These are phyloP conservation scores for Suillus plorans DNA, from an alignment of 768 basidiomycete genomes.

Conservation along the genomic window DNA sequence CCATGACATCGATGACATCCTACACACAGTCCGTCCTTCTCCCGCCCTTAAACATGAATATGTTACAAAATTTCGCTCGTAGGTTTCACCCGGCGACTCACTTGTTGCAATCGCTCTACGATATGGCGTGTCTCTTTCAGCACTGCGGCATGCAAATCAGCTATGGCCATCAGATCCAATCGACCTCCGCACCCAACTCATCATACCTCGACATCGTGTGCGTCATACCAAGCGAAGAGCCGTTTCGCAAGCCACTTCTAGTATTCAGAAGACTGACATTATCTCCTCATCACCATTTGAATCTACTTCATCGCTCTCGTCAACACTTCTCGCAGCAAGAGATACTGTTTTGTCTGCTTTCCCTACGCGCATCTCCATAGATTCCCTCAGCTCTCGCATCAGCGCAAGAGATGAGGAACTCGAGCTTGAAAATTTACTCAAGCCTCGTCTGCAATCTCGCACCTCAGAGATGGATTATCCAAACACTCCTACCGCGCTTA, in stretches of 20 bases:
- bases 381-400: conserved; percentile 28
- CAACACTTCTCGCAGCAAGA: conserved; percentile 22
- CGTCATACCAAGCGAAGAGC: conserved; percentile 9
- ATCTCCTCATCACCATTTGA: neutral
- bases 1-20: neutral
- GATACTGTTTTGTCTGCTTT: conserved; percentile 23
- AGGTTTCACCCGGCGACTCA: conserved; percentile 78
- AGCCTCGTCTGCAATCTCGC: neutral
- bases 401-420: conserved; percentile 27
- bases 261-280: neutral
- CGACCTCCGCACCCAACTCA: conserved; percentile 78
- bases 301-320: conserved; percentile 12
- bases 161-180: conserved; percentile 94
- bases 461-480: neutral
- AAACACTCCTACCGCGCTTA: neutral
- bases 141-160: conserved; percentile 85
- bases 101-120: conserved; percentile 85
- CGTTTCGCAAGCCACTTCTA: neutral
- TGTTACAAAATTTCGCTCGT: conserved; percentile 5
- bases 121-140: conserved; percentile 83
- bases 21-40: neutral
- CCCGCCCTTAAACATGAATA: neutral
- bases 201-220: conserved; percentile 54
- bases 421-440: conserved; percentile 23
- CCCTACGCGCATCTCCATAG: conserved; percentile 29